Base-by-base conservation (phyloP, 495 filamentous ascomycete species). In the Neurospora tetraspora region DNA sequence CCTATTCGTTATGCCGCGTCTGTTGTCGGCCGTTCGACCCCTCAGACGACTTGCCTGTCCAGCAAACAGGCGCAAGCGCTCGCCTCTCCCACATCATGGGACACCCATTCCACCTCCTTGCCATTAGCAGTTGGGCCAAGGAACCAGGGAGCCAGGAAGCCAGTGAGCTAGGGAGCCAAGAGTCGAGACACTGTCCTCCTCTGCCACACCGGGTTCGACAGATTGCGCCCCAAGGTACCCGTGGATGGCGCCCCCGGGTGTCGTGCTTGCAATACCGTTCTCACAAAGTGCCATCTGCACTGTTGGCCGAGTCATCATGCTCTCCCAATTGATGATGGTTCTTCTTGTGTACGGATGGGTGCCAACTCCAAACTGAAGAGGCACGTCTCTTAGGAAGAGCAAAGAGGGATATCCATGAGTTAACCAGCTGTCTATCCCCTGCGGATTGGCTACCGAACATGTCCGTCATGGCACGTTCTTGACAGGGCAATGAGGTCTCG, bases 51-150 rank as follows among this genome's bases (percentile, higher is more conserved):
- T 68, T 20, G 71, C 27, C 23, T 69, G 47, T 27, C 53, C 65
- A 71, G 43, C 42, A 59, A 39, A 69, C 71, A 73, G 71, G 72
- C 75, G 75, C 75, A 75, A 77, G 75, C 75, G 72, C 75, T 77
- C 70, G 72, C 70, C 74, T 72, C 72, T 72, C 75, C 75, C 75
- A 74, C 75, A 77, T 40, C 73, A 74, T 61, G 53, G n/a, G n/a
- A n/a, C n/a, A n/a, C n/a, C n/a, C n/a, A n/a, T n/a, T n/a, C n/a
- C n/a, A n/a, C n/a, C n/a, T n/a, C n/a, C n/a, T n/a, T n/a, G n/a
- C n/a, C n/a, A n/a, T n/a, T n/a, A n/a, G n/a, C n/a, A n/a, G n/a
- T n/a, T n/a, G n/a, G n/a, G 45, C 45, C 45, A 23, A 53, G 45
- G 4, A 53, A 4, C 45, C 45, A 53, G 45, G 45, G 45, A 23